Percentiles rank a stretch among this genome's conserved stretches.
phyloP scores from a whole-genome alignment of 108 stramenopile genomes.

The Aurantiochytrium sp. region DNA sequence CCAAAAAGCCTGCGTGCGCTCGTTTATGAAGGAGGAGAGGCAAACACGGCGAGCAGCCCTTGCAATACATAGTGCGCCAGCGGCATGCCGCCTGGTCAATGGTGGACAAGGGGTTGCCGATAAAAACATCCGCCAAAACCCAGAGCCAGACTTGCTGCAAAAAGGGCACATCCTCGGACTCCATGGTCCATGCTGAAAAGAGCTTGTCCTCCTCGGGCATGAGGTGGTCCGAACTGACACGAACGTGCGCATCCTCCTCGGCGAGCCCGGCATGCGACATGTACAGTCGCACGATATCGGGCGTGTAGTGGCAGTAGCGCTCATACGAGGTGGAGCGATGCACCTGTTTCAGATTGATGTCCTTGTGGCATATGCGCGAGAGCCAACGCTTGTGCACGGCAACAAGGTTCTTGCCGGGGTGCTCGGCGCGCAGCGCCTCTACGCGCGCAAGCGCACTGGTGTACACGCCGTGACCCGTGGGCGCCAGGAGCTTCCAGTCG shows the following conservation, averaged over 20 bases:
- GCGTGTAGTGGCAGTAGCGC: not conserved
- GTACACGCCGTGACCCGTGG: not conserved
- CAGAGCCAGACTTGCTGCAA: not conserved
- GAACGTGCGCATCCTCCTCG: not conserved
- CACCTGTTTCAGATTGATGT: not conserved
- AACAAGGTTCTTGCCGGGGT: not conserved
- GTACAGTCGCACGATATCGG: not conserved
- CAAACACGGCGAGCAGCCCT: not conserved
- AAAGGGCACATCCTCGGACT: not conserved
- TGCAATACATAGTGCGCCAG: not conserved
- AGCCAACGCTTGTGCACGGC: not conserved
- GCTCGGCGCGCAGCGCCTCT: not conserved
- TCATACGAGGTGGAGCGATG: not conserved
- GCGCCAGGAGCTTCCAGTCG: not conserved
- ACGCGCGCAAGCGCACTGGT: not conserved
- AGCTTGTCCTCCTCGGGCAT: not conserved
- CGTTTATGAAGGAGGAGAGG: not conserved
- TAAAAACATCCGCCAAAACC: not conserved
- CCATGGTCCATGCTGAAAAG: not conserved
- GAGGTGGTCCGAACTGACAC: not conserved
- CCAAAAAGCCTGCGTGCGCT: not conserved
- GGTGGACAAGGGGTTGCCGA: not conserved
- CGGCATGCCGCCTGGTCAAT: not conserved
- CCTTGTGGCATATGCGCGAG: not conserved
- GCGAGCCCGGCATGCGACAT: not conserved